These are phyloP conservation scores for Babesia gibsoni DNA, from an alignment of 169 alveolate species.

Conservation along the genomic window DNA sequence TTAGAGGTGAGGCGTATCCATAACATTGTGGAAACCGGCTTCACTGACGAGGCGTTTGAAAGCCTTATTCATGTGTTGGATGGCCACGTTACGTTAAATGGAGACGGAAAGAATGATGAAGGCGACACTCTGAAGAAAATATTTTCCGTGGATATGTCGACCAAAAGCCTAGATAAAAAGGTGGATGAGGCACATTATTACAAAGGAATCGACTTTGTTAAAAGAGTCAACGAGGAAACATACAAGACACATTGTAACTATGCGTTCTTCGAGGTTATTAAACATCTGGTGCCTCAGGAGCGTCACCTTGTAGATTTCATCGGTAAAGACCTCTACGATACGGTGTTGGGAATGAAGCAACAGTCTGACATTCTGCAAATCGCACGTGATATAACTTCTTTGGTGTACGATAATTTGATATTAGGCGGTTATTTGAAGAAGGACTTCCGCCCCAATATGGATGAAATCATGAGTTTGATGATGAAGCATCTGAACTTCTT, in stretches of 20 bases:
- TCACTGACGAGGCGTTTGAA: background rate
- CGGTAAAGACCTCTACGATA: background rate
- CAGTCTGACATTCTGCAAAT: background rate
- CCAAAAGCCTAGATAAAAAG: background rate
- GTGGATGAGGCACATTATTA: background rate
- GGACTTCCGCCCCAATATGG: slow-evolving; percentile 14
- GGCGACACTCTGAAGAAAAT: background rate
- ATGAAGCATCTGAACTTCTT: slow-evolving; percentile 1
- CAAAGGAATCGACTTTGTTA: slow-evolving; percentile 25
- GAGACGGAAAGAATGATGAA: background rate
- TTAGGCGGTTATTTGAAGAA: slow-evolving; percentile 10
- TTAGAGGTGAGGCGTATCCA: slow-evolving; percentile 21
- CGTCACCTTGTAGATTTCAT: slow-evolving; percentile 48
- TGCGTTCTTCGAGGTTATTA: slow-evolving; percentile 57
- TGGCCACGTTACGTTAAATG: background rate
- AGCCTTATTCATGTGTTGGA: background rate
- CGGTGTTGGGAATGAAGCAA: background rate
- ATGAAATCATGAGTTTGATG: background rate
- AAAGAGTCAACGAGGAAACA: slow-evolving; percentile 23
- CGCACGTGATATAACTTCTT: background rate
- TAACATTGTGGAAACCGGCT: background rate
- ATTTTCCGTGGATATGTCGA: background rate
- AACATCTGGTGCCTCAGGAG: slow-evolving; percentile 45
- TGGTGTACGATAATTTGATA: background rate
- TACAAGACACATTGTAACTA: slow-evolving; percentile 46